phyloP scores from a whole-genome alignment of 768 basidiomycete species.

The Sutorius australiensis region DNA sequence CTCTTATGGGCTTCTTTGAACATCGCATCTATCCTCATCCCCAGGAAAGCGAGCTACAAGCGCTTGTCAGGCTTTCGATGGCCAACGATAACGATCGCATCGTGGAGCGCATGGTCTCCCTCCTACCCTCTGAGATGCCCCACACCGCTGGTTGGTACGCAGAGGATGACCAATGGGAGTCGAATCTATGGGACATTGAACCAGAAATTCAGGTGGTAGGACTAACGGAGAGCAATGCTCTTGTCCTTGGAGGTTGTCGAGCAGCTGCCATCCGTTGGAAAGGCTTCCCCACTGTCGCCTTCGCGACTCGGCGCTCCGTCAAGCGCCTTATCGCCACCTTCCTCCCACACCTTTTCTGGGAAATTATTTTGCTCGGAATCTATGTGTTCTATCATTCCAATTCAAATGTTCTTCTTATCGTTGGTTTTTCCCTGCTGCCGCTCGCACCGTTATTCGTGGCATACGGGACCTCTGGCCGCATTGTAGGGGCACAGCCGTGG shows the following conservation, averaged over 20 bases:
- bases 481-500: conserved; percentile 20
- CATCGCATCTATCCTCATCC: conserved; percentile 21
- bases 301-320: conserved; percentile 11
- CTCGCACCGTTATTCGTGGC: conserved; percentile 4
- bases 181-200: conserved; percentile 23
- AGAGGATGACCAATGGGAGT: conserved; percentile 15
- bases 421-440: conserved; percentile 9
- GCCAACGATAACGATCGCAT: conserved; percentile 23
- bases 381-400: too few species aligned
- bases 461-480: conserved; percentile 18
- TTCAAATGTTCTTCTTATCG: not conserved
- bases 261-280: conserved; percentile 23
- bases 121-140: conserved; percentile 7
- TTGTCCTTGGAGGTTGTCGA: conserved; percentile 26
- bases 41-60: conserved; percentile 20
- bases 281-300: conserved; percentile 18
- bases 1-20: conserved; percentile 27
- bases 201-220: conserved; percentile 17
- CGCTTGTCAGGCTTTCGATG: conserved; percentile 21
- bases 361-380: not conserved
- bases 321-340: conserved; percentile 5
- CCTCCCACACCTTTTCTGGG: conserved; percentile 8
- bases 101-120: conserved; percentile 21
- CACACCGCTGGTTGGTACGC: conserved; percentile 17
- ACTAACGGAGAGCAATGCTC: conserved; percentile 9